Evolutionary conservation across 805 yeast genomes (phyloP).

Genomic region (Metschnikowia dekortorum): DNA sequence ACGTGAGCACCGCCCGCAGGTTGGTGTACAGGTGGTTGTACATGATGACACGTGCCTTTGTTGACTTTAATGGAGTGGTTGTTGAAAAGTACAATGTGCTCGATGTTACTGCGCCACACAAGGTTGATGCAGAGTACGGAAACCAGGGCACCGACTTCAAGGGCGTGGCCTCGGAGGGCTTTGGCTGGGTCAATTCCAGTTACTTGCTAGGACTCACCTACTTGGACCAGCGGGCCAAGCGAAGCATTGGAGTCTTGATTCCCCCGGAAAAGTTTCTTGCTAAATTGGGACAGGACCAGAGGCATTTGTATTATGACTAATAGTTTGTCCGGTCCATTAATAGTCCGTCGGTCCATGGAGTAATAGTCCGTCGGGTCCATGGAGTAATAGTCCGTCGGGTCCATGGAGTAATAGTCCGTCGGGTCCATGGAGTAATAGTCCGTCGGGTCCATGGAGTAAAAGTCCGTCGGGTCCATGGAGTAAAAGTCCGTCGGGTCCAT

Average conservation of each 20-base stretch:
- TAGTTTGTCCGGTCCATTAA: not conserved
- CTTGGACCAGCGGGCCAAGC: constrained; percentile 58
- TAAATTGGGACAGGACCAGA: constrained; percentile 24
- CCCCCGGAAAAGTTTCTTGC: constrained; percentile 63
- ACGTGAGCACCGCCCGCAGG: constrained; percentile 57
- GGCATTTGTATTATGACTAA: not conserved
- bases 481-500: too few relatives aligned
- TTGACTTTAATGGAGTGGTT: constrained; percentile 88
- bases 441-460: too few relatives aligned
- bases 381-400: too few relatives aligned
- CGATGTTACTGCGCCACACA: constrained; percentile 76
- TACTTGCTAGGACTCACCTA: constrained; percentile 68
- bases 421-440: too few relatives aligned
- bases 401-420: too few relatives aligned
- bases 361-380: too few relatives aligned
- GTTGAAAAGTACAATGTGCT: constrained; percentile 95
- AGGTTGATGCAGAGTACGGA: constrained; percentile 94
- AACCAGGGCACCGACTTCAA: constrained; percentile 91
- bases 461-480: too few relatives aligned
- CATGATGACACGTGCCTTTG: constrained; percentile 84
- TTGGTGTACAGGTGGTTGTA: constrained; percentile 85
- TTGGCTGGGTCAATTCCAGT: constrained; percentile 97
- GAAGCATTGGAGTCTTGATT: constrained; percentile 77
- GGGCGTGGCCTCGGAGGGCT: constrained; percentile 94
- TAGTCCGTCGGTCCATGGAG: too few relatives aligned